Evolutionary conservation across 805 yeast genomes (phyloP).

Genomic region (Hanseniaspora opuntiae): DNA sequence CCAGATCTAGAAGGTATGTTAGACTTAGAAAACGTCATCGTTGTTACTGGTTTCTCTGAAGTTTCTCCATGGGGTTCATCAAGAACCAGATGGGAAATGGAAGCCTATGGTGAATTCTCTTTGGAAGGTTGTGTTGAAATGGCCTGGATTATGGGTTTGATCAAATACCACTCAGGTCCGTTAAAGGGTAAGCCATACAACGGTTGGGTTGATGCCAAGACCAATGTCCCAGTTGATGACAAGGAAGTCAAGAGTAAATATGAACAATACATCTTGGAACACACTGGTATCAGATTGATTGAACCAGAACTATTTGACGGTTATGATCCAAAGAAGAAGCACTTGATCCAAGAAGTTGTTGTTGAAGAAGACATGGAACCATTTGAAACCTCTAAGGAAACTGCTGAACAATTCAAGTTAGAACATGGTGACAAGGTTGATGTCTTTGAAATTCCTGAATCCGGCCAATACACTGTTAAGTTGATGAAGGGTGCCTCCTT

Average conservation of each 20-base stretch:
- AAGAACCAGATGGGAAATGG: constrained; percentile 99
- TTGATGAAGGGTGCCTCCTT: constrained; percentile 87
- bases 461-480: constrained; percentile 84
- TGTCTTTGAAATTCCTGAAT: constrained; percentile 71
- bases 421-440: constrained; percentile 93
- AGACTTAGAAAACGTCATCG: constrained; percentile 82
- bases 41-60: constrained; percentile 95
- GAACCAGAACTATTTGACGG: constrained; percentile 92
- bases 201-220: constrained; percentile 96
- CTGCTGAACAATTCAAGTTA: constrained; percentile 85
- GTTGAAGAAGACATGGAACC: constrained; percentile 94
- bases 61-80: constrained; percentile 99
- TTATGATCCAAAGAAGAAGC: constrained; percentile 88
- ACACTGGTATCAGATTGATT: constrained; percentile 90
- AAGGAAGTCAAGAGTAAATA: constrained; percentile 84
- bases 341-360: constrained; percentile 86
- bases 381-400: constrained; percentile 85
- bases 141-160: constrained; percentile 99
- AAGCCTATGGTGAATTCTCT: constrained; percentile 84
- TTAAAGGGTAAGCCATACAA: constrained; percentile 56
- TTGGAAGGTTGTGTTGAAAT: constrained; percentile 96
- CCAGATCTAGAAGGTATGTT: constrained; percentile 78
- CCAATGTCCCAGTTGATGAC: constrained; percentile 86
- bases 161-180: constrained; percentile 83
- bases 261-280: constrained; percentile 76